Percentiles rank a stretch among this genome's conserved stretches.
phyloP scores from a whole-genome alignment of 202 grass and related monocot genomes.

The Setaria viridis region DNA sequence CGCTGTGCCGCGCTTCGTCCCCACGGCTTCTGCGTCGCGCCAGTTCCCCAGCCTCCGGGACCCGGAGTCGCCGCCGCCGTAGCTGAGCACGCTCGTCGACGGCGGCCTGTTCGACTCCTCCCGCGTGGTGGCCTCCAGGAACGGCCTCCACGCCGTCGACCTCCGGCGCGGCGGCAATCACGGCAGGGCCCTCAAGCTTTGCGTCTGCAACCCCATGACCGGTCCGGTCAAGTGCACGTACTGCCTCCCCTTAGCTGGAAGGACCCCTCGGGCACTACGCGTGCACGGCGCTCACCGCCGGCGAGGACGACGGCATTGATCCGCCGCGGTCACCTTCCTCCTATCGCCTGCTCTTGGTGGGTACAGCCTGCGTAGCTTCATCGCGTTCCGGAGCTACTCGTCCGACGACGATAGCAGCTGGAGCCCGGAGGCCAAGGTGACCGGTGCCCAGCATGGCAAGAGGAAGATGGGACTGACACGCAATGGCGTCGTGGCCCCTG shows the following conservation, averaged over 20 bases:
- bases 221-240: not conserved
- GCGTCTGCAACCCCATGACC: slow-evolving; percentile 24
- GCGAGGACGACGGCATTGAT: not conserved
- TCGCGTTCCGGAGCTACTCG: not conserved
- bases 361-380: not conserved
- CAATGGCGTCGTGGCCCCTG: not conserved
- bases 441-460: not conserved
- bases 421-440: not conserved
- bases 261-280: not conserved
- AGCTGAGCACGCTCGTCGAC: not conserved
- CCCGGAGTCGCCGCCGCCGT: too few species aligned
- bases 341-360: not conserved
- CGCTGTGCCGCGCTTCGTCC: not conserved
- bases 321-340: too few species aligned
- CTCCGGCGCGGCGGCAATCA: not conserved
- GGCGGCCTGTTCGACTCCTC: not conserved
- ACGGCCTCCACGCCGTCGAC: slow-evolving; percentile 5
- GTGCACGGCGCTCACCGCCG: slow-evolving; percentile 8
- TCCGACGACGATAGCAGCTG: not conserved
- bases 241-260: not conserved
- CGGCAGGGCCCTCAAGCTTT: not conserved
- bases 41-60: not conserved
- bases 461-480: not conserved
- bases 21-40: not conserved
- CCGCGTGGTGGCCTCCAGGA: not conserved